These are phyloP conservation scores for Austroboletus novae-zelandiae DNA, from an alignment of 1,284 basidiomycete species.

Conservation along the genomic window DNA sequence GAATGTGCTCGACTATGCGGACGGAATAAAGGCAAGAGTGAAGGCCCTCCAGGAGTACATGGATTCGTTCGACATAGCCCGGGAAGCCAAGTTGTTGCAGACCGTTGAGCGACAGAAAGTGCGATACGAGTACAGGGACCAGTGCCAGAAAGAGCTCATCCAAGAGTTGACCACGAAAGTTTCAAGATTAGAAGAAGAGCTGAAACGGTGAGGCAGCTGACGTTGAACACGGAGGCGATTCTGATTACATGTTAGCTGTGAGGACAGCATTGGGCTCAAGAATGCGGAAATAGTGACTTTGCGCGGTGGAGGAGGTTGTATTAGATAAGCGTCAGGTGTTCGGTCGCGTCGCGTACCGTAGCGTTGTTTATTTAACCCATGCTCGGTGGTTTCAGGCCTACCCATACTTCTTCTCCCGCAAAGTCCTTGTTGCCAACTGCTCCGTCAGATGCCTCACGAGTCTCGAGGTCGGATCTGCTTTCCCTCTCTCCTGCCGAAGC, in stretches of 20 bases:
- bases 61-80: conserved; percentile 24
- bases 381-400: conserved; percentile 29
- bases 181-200: conserved; percentile 10
- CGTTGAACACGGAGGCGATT: not conserved
- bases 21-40: conserved; percentile 24
- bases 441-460: conserved; percentile 44
- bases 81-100: conserved; percentile 16
- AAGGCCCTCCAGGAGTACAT: conserved; percentile 27
- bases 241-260: conserved; percentile 2
- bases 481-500: conserved; percentile 60
- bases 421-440: conserved; percentile 15
- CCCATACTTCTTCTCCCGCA: conserved; percentile 32
- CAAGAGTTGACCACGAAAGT: conserved; percentile 22
- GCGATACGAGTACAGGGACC: conserved; percentile 25
- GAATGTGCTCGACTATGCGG: conserved; percentile 24
- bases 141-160: conserved; percentile 24
- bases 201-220: conserved; percentile 14
- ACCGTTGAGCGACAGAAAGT: conserved; percentile 23
- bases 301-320: not conserved
- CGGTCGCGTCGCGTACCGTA: conserved; percentile 26
- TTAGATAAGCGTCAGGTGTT: conserved; percentile 34
- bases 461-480: conserved; percentile 55
- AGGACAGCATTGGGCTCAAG: conserved; percentile 6
- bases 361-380: conserved; percentile 13
- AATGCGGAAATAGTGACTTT: conserved; percentile 2